These are phyloP conservation scores for Polyporus tsugae DNA, from an alignment of 1,284 basidiomycete species.

Conservation along the genomic window DNA sequence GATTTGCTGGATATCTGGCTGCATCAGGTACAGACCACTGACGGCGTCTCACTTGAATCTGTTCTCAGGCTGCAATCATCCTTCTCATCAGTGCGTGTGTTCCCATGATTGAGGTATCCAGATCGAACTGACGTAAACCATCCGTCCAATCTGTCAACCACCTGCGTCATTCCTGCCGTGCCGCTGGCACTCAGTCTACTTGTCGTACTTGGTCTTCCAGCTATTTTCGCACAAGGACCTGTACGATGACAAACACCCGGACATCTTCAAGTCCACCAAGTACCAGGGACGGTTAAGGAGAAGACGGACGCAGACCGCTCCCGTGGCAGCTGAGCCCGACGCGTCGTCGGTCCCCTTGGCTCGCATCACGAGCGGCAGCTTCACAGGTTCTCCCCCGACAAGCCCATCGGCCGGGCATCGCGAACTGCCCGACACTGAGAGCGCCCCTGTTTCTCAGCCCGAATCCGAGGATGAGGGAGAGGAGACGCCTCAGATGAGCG, in stretches of 20 bases:
- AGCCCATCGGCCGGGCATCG: neutral
- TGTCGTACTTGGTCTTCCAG: slow-evolving; percentile 83
- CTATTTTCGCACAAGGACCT: slow-evolving; percentile 84
- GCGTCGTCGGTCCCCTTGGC: neutral
- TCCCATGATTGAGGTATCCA: slow-evolving; percentile 6
- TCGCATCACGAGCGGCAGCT: neutral
- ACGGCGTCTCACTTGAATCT: slow-evolving; percentile 12
- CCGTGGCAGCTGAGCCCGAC: neutral
- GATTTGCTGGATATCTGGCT: neutral
- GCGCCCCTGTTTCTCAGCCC: neutral
- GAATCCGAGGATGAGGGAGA: slow-evolving; percentile 50
- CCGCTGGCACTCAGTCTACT: slow-evolving; percentile 63
- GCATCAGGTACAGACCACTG: slow-evolving; percentile 19
- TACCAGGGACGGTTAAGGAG: slow-evolving; percentile 40
- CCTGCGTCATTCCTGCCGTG: slow-evolving; percentile 2
- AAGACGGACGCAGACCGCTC: slow-evolving; percentile 20
- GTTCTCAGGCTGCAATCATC: slow-evolving; percentile 72
- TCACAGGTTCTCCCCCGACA: slow-evolving; percentile 2
- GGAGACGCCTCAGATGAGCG: slow-evolving; percentile 64
- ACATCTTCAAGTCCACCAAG: slow-evolving; percentile 48
- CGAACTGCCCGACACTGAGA: neutral
- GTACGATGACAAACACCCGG: slow-evolving; percentile 61
- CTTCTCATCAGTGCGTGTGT: slow-evolving; percentile 73
- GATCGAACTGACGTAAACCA: neutral
- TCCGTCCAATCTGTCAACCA: neutral